phyloP scores from a whole-genome alignment of 1,139 yeast species.

The Dujonia santamariae region DNA sequence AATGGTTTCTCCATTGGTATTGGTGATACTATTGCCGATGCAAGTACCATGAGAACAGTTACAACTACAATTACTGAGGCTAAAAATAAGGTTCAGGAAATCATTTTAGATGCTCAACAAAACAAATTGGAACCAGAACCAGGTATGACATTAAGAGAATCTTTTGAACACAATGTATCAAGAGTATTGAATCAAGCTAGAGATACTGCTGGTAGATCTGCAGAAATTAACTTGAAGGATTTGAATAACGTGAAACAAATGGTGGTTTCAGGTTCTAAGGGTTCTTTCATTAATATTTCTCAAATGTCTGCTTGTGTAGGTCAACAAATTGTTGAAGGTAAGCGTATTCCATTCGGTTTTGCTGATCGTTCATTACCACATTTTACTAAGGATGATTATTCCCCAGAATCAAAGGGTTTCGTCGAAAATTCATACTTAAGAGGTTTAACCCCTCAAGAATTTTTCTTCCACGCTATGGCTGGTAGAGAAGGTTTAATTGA shows the following conservation, averaged over 20 bases:
- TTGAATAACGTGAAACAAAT: slow-evolving; percentile 95
- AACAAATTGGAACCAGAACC: slow-evolving; percentile 91
- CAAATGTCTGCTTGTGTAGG: slow-evolving; percentile 99
- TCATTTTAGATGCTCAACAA: slow-evolving; percentile 86
- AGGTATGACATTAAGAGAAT: slow-evolving; percentile 98
- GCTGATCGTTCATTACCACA: slow-evolving; percentile 96
- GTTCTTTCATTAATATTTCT: slow-evolving; percentile 97
- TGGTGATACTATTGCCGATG: slow-evolving; percentile 99
- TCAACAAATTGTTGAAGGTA: slow-evolving; percentile 99
- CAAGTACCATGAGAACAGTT: slow-evolving; percentile 90
- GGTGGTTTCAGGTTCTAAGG: slow-evolving; percentile 99
- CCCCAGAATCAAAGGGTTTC: slow-evolving; percentile 97
- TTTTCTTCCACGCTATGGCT: slow-evolving; percentile 99
- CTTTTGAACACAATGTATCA: slow-evolving; percentile 96
- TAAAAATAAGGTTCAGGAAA: slow-evolving; percentile 88
- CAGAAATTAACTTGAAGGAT: slow-evolving; percentile 93
- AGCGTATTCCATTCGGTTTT: slow-evolving; percentile 97
- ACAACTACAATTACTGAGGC: slow-evolving; percentile 93
- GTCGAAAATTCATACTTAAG: slow-evolving; percentile 96
- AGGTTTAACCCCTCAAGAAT: slow-evolving; percentile 98
- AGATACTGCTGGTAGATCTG: slow-evolving; percentile 98
- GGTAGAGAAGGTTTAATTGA: slow-evolving; percentile 99
- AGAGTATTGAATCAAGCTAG: slow-evolving; percentile 96
- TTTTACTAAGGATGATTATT: slow-evolving; percentile 95
- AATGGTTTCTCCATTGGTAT: slow-evolving; percentile 98